phyloP scores from a whole-genome alignment of 305 asterid species.

The Fraxinus sp. region DNA sequence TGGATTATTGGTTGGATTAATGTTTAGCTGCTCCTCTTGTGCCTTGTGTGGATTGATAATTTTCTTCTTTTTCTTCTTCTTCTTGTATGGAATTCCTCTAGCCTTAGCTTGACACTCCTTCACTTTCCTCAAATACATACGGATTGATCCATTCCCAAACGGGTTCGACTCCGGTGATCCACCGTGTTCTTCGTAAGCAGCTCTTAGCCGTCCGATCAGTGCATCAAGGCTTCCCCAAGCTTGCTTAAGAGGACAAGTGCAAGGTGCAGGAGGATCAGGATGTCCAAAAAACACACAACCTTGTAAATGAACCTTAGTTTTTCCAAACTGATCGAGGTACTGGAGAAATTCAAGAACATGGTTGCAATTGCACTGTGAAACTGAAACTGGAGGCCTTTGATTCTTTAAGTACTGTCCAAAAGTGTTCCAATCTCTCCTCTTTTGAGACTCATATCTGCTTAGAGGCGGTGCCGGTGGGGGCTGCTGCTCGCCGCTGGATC shows the following conservation, averaged over 20 bases:
- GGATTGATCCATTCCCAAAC: constrained; percentile 69
- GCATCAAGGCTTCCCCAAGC: constrained; percentile 98
- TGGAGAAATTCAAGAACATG: constrained; percentile 78
- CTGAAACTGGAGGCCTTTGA: constrained; percentile 65
- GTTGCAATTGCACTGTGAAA: constrained; percentile 63
- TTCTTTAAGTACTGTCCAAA: constrained; percentile 78
- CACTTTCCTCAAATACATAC: constrained; percentile 66
- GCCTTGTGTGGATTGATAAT: constrained; percentile 25
- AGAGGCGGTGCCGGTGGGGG: constrained; percentile 37
- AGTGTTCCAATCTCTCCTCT: constrained; percentile 86
- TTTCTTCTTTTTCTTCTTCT: constrained; percentile 65
- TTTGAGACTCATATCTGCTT: constrained; percentile 83
- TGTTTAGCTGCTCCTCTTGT: constrained; percentile 34
- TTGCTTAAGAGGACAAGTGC: constrained; percentile 82
- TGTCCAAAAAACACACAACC: constrained; percentile 80
- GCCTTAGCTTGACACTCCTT: constrained; percentile 87
- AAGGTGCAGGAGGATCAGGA: constrained; percentile 88
- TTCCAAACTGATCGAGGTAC: constrained; percentile 77
- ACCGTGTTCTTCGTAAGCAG: constrained; percentile 88
- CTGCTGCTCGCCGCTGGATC: constrained; percentile 30
- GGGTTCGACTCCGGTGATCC: constrained; percentile 73
- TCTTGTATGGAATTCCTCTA: constrained; percentile 80
- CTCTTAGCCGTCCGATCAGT: constrained; percentile 73
- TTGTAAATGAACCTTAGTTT: constrained; percentile 78
- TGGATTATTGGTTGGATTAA: constrained; percentile 37